Evolutionary conservation across 768 basidiomycete species (phyloP).

Genomic region (Russula earlei): DNA sequence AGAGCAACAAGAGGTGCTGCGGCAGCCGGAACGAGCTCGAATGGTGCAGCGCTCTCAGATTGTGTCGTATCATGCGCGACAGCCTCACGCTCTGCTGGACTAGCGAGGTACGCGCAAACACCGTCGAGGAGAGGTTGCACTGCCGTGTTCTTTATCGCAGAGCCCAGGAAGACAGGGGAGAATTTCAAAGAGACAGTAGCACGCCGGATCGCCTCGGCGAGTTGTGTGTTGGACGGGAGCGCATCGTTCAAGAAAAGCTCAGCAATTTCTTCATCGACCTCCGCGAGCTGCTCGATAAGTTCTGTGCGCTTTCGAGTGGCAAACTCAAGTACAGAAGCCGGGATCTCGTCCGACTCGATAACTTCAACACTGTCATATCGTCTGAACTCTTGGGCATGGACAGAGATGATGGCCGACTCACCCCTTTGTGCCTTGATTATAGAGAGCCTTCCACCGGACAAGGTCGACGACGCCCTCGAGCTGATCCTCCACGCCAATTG

Average conservation of each 20-base stretch:
- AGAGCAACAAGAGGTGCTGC: conserved; percentile 84
- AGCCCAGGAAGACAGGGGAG: conserved; percentile 94
- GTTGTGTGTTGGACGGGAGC: conserved; percentile 58
- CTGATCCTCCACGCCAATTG: conserved; percentile 83
- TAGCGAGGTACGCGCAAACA: conserved; percentile 90
- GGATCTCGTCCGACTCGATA: conserved; percentile 81
- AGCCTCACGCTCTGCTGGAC: conserved; percentile 69
- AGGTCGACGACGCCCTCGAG: conserved; percentile 91
- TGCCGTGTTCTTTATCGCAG: conserved; percentile 94
- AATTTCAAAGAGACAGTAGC: conserved; percentile 84
- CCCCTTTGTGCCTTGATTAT: conserved; percentile 95
- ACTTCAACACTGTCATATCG: conserved; percentile 50
- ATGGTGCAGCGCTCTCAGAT: conserved; percentile 52
- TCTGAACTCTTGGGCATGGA: neutral
- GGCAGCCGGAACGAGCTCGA: conserved; percentile 74
- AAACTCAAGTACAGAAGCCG: conserved; percentile 58
- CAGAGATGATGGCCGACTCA: conserved; percentile 29
- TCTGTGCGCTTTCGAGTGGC: conserved; percentile 81
- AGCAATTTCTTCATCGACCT: conserved; percentile 92
- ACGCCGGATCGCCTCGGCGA: conserved; percentile 80
- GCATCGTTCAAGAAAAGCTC: conserved; percentile 86
- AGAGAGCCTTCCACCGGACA: conserved; percentile 88
- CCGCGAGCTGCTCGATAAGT: conserved; percentile 90
- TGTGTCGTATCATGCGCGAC: conserved; percentile 59
- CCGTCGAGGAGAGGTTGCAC: conserved; percentile 93